A percentile compares a stretch with the other conserved stretches of the same genome.
Conservation (phyloP, 352 stramenopile genomes). For the Phytophthora meadii region DNA sequence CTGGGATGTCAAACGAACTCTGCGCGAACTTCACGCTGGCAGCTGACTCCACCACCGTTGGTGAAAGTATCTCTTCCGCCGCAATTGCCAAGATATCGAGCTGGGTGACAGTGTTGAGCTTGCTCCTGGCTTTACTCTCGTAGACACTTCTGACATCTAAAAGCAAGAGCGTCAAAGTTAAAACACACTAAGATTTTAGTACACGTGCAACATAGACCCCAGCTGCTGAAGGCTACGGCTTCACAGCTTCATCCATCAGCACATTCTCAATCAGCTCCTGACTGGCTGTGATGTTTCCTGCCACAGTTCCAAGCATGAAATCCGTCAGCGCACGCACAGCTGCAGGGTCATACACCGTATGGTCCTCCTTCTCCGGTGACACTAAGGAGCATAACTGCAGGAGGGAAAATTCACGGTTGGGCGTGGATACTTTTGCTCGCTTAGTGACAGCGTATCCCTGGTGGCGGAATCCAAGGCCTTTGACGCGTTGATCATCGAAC, state of each 20-base stretch:
- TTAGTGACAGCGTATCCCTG: slow-evolving; percentile 55
- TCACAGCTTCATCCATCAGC: slow-evolving; percentile 44
- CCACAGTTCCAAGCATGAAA: slow-evolving; percentile 60
- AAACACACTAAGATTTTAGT: slow-evolving; percentile 10
- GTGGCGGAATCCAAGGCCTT: slow-evolving; percentile 49
- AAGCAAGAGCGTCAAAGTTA: slow-evolving; percentile 1
- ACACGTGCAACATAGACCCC: slow-evolving; percentile 1
- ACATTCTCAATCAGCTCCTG: slow-evolving; percentile 70
- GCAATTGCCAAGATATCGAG: slow-evolving; percentile 5
- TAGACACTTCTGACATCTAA: slow-evolving; percentile 1
- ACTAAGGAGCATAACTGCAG: slow-evolving; percentile 52
- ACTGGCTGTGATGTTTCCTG: slow-evolving; percentile 54
- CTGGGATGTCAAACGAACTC: slow-evolving; percentile 36
- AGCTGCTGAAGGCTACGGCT: slow-evolving; percentile 1
- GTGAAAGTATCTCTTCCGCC: slow-evolving; percentile 19
- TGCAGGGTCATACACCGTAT: slow-evolving; percentile 42
- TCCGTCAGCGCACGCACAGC: slow-evolving; percentile 60
- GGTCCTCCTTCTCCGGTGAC: slow-evolving; percentile 49
- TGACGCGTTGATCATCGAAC: slow-evolving; percentile 46
- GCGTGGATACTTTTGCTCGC: slow-evolving; percentile 43
- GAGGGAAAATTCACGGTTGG: slow-evolving; percentile 43
- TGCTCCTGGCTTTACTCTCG: slow-evolving; percentile 1
- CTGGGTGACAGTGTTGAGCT: slow-evolving; percentile 17
- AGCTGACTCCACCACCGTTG: slow-evolving; percentile 12
- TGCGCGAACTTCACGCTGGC: slow-evolving; percentile 52